These are phyloP conservation scores for Myrmaecium sp. DNA, from an alignment of 2,329 filamentous ascomycete genomes.

Conservation along the genomic window DNA sequence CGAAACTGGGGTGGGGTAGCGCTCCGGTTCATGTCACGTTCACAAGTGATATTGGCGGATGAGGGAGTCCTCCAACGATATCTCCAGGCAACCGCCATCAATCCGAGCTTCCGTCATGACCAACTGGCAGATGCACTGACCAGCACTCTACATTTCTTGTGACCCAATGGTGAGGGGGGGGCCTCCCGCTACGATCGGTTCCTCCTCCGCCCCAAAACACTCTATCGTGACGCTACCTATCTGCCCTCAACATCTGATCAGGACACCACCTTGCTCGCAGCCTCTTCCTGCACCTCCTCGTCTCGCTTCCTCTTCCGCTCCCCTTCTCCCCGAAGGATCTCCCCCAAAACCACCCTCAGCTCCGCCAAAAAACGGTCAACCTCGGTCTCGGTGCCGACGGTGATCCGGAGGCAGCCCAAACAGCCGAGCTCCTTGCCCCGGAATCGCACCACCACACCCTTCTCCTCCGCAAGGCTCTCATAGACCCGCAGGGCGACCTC, in stretches of 20 bases:
- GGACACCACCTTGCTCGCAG: constrained; percentile 33
- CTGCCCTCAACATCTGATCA: too few species aligned
- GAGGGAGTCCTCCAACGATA: too few species aligned
- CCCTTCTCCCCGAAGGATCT: constrained; percentile 23
- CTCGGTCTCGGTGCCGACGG: constrained; percentile 77
- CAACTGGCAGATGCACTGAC: too few species aligned
- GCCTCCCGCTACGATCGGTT: too few species aligned
- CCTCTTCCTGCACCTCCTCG: constrained; percentile 29
- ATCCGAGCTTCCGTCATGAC: too few species aligned
- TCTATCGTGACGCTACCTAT: too few species aligned
- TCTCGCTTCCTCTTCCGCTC: constrained; percentile 14
- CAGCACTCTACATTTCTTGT: too few species aligned
- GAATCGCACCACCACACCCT: constrained; percentile 85
- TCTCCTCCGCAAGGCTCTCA: constrained; percentile 64
- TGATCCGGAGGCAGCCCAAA: constrained; percentile 74
- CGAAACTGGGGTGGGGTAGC: background rate
- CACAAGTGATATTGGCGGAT: too few species aligned
- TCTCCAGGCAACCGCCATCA: too few species aligned
- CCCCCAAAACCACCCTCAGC: constrained; percentile 35
- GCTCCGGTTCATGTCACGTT: too few species aligned
- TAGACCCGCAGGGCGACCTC: constrained; percentile 63
- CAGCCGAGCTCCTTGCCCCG: constrained; percentile 86
- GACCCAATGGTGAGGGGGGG: too few species aligned
- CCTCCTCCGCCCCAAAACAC: too few species aligned
- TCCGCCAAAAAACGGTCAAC: constrained; percentile 62